These are phyloP conservation scores for Paraphoma sp. DNA, from an alignment of 2,329 filamentous ascomycete genomes.

Conservation along the genomic window DNA sequence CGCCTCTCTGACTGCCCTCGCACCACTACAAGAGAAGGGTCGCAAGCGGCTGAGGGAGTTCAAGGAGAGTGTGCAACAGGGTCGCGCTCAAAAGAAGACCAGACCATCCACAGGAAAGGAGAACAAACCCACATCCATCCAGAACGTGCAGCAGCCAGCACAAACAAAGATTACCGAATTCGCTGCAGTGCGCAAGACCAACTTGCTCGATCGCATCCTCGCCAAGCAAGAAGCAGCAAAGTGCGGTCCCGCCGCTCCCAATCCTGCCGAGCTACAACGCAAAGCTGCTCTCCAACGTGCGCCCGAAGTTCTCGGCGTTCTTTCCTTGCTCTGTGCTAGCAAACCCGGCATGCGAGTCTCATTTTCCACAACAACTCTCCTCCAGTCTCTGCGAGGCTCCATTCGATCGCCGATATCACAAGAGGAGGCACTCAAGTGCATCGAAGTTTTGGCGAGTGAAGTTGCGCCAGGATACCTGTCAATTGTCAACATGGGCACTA, in stretches of 20 bases:
- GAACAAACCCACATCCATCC: slow-evolving; percentile 26
- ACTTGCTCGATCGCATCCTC: slow-evolving; percentile 58
- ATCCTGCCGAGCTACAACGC: slow-evolving; percentile 53
- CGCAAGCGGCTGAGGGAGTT: slow-evolving; percentile 73
- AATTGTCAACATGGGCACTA: slow-evolving; percentile 45
- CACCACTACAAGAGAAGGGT: slow-evolving; percentile 68
- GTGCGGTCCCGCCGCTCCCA: slow-evolving; percentile 47
- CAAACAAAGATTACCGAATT: slow-evolving; percentile 48
- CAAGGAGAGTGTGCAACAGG: slow-evolving; percentile 63
- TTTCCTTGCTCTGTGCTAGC: slow-evolving; percentile 51
- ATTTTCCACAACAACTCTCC: slow-evolving; percentile 52
- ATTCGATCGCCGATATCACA: slow-evolving; percentile 54
- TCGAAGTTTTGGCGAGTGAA: slow-evolving; percentile 53
- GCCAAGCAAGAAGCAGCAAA: slow-evolving; percentile 55
- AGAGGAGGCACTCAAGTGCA: slow-evolving; percentile 52
- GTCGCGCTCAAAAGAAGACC: slow-evolving; percentile 39
- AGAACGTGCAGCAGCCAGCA: slow-evolving; percentile 21
- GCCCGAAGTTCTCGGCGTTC: slow-evolving; percentile 53
- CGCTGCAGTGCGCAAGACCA: slow-evolving; percentile 50
- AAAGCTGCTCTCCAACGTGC: slow-evolving; percentile 55
- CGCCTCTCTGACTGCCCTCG: slow-evolving; percentile 59
- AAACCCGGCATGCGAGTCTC: slow-evolving; percentile 47
- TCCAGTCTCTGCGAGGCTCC: slow-evolving; percentile 54
- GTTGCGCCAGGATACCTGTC: slow-evolving; percentile 53
- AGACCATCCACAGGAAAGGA: slow-evolving; percentile 38